phyloP scores from a whole-genome alignment of 2,329 filamentous ascomycete species.

The Verticillium nonalfalfae region DNA sequence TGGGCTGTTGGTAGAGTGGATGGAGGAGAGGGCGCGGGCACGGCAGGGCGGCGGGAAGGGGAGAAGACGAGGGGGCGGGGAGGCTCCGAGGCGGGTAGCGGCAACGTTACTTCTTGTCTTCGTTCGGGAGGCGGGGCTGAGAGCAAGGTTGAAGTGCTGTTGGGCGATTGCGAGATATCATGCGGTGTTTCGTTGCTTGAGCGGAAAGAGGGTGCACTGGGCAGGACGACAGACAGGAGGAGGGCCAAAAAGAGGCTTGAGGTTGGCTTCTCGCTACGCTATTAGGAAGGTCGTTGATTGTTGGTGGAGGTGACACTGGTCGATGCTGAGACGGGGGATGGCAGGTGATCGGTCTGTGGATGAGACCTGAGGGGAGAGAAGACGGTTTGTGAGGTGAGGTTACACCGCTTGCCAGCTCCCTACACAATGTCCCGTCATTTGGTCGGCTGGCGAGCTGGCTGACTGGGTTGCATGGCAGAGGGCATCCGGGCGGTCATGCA shows the following conservation, averaged over 20 bases:
- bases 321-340: neutral
- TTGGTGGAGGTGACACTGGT: neutral
- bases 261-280: neutral
- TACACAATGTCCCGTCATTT: neutral
- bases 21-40: neutral
- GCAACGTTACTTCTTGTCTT: neutral
- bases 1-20: neutral
- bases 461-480: too few relatives aligned
- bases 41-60: too few relatives aligned
- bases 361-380: neutral
- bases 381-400: neutral
- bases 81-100: neutral
- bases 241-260: neutral
- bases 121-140: neutral
- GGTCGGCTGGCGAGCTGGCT: neutral
- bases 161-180: neutral
- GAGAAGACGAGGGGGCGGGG: too few relatives aligned
- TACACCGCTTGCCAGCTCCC: neutral
- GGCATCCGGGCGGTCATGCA: too few relatives aligned
- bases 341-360: neutral
- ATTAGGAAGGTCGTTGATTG: neutral
- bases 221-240: neutral
- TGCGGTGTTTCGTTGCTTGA: neutral
- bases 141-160: neutral
- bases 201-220: neutral